A percentile compares a stretch with the other conserved stretches of the same genome.
phyloP scores from a whole-genome alignment of 768 basidiomycete genomes.

The Hysterangium stoloniferum region DNA sequence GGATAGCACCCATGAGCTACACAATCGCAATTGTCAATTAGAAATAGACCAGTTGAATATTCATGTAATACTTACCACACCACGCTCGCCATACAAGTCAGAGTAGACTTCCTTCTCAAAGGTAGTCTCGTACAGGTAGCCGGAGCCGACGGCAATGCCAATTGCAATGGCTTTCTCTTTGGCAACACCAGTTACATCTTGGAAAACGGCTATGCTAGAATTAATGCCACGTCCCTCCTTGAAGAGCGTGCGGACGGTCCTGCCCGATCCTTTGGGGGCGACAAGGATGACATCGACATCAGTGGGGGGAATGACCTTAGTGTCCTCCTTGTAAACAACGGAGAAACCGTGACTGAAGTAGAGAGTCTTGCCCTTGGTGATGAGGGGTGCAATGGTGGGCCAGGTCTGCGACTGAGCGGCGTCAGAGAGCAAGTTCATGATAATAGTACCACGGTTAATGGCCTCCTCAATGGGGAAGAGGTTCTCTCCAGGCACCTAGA shows the following conservation, averaged over 20 bases:
- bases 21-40: not conserved
- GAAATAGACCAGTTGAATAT: not conserved
- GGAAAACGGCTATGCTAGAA: constrained; percentile 89
- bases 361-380: constrained; percentile 99
- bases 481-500: constrained; percentile 87
- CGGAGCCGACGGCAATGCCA: constrained; percentile 90
- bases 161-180: constrained; percentile 95
- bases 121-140: constrained; percentile 98
- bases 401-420: constrained; percentile 98
- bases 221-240: constrained; percentile 99
- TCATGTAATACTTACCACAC: constrained; percentile 73
- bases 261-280: constrained; percentile 97
- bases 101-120: constrained; percentile 99
- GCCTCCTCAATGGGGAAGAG: constrained; percentile 98
- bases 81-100: constrained; percentile 98
- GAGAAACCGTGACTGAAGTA: constrained; percentile 99
- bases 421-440: constrained; percentile 99
- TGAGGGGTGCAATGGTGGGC: constrained; percentile 81
- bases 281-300: constrained; percentile 99
- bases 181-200: constrained; percentile 97
- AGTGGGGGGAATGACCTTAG: constrained; percentile 81
- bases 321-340: constrained; percentile 96
- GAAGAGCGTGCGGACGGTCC: constrained; percentile 98
- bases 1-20: constrained; percentile 95
- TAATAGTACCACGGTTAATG: constrained; percentile 90